Evolutionary conservation across 2,329 filamentous ascomycete genomes (phyloP), one percentile per base, ranked within the genome.

Genomic region (Torrubiellomyces zombiae): DNA sequence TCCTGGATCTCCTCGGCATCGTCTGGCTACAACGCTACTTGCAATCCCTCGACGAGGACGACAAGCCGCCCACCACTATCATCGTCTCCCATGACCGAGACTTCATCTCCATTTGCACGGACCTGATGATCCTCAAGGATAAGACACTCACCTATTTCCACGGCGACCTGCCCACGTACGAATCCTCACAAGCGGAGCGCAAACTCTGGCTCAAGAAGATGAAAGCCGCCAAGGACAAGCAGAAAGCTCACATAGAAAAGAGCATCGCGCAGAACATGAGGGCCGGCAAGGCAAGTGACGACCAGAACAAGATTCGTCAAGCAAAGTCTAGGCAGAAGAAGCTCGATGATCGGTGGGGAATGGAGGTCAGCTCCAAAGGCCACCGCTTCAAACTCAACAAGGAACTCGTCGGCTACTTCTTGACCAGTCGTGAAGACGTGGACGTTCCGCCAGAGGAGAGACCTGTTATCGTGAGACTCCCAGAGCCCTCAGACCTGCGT

Each of bases 271-370:
- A 74, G 30, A 86, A 79, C 36, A 65, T 82, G 39, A 75, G 74
- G 35, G 67, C 75, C 12, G 82, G 79, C 6, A 78, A 75, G 44
- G 71, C 72, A 23, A 75, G 74, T 14, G 78, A 81, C 16, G 81
- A 91, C 40, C 75, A 83, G 37, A 86, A 86, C 43, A 85, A 83
- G 44, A 59, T 91, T 3, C 71, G 78, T n/a, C 78, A 85, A 54
- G 81, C 80, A 4, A 85, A 83, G 33, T 80, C 75, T 4, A 63
- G 80, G 1, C 78, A 85, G 51, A 86, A 83, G 56, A 85, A 82
- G 44, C 60, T 91, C 1, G 80, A 91, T 28, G 75, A 89, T 28
- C 61, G 80, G 5, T 78, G 73, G 69, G 82, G 81, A 0, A 48
- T 91, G 38, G 64, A 85, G 40, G 74, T 81, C 20, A 76, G 57